phyloP scores from a whole-genome alignment of 305 asterid species.

The Solanum hybrid region DNA sequence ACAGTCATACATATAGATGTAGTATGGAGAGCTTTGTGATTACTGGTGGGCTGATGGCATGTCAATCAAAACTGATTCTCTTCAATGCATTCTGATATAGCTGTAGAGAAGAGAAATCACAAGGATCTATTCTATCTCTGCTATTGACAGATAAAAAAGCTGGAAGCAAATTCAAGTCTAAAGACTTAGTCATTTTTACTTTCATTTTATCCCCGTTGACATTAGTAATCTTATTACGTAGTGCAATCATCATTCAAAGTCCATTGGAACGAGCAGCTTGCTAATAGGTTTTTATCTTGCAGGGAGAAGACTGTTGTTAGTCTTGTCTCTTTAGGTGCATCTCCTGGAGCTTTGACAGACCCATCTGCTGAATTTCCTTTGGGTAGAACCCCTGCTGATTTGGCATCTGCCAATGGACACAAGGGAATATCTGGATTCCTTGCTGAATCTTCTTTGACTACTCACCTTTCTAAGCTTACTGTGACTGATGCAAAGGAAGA shows the following conservation, averaged over 20 bases:
- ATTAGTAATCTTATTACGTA: background rate
- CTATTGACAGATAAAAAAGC: background rate
- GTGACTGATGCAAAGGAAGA: conserved; percentile 45
- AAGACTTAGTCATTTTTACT: background rate
- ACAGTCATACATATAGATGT: background rate
- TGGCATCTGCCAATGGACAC: conserved; percentile 84
- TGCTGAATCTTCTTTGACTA: conserved; percentile 69
- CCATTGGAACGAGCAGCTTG: background rate
- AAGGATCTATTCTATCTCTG: background rate
- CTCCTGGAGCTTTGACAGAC: conserved; percentile 68
- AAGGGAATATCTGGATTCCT: conserved; percentile 96
- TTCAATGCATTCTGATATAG: background rate
- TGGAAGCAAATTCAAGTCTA: background rate
- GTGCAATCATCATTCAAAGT: background rate
- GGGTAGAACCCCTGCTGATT: conserved; percentile 81
- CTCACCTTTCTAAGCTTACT: conserved; percentile 48
- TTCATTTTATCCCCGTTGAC: background rate
- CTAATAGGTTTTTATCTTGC: conserved; percentile 12
- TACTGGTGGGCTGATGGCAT: background rate
- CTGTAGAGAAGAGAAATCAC: background rate
- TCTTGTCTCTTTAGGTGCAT: conserved; percentile 77
- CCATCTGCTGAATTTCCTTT: conserved; percentile 64
- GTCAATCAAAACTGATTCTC: background rate
- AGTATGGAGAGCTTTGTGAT: background rate
- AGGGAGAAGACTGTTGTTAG: conserved; percentile 87